Conservation (phyloP, 176 grass and related monocot species). For the Lolium multiflorum region DNA sequence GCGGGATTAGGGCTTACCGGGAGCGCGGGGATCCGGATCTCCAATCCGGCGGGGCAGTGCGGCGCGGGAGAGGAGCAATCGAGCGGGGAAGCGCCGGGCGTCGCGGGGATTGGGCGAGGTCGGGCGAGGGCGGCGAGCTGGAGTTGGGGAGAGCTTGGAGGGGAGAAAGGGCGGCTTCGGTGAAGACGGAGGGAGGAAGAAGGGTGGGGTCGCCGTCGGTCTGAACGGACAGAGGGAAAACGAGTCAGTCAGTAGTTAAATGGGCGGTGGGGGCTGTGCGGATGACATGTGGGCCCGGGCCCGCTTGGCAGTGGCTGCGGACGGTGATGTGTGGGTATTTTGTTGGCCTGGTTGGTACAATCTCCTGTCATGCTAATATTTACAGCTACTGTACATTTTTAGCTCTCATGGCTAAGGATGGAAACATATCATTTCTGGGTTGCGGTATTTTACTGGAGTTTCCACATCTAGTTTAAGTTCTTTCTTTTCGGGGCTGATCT, state of each 20-base stretch:
- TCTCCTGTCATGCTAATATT: not conserved
- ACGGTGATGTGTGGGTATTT: constrained; percentile 27
- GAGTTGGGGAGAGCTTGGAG: constrained; percentile 30
- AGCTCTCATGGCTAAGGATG: not conserved
- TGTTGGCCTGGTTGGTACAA: not conserved
- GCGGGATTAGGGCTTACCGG: constrained; percentile 49
- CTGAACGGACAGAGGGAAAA: constrained; percentile 30
- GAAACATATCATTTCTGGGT: not conserved
- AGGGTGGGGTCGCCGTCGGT: constrained; percentile 50
- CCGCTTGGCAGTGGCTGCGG: constrained; percentile 4
- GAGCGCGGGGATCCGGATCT: constrained; percentile 36
- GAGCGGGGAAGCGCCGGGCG: not conserved
- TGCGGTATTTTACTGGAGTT: not conserved
- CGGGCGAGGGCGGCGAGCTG: constrained; percentile 16
- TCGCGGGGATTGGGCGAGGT: not conserved
- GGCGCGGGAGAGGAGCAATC: not conserved
- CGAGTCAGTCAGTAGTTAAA: constrained; percentile 8
- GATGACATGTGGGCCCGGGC: constrained; percentile 36
- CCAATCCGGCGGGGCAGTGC: constrained; percentile 14
- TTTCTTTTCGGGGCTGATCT: not conserved
- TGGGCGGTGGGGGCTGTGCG: not conserved
- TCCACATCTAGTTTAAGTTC: not conserved
- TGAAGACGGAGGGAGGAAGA: constrained; percentile 40
- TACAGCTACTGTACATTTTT: not conserved
- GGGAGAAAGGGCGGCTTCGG: constrained; percentile 37